Evolutionary conservation across 768 basidiomycete species (phyloP).

Genomic region (Leccinum incarnatum): DNA sequence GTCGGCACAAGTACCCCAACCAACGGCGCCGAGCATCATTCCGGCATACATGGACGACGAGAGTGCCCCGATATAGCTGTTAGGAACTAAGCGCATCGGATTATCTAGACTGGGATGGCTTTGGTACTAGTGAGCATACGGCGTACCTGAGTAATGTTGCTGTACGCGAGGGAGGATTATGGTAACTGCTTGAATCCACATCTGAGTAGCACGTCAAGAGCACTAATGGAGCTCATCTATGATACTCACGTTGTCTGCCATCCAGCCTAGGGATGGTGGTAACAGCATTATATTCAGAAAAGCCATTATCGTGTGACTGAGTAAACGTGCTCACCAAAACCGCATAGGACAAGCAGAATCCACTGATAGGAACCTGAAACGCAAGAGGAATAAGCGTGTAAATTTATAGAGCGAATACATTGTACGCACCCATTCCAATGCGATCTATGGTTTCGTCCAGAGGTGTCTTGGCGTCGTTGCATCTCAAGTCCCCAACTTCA

Average conservation of each 20-base stretch:
- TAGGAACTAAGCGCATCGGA: constrained; percentile 49
- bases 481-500: constrained; percentile 24
- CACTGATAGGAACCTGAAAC: constrained; percentile 69
- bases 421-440: constrained; percentile 76
- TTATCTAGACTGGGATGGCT: constrained; percentile 1
- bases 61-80: constrained; percentile 73
- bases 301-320: background rate
- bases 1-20: constrained; percentile 94
- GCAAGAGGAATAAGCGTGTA: background rate
- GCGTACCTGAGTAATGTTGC: constrained; percentile 74
- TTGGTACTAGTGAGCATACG: background rate
- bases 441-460: constrained; percentile 86
- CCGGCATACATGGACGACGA: constrained; percentile 90
- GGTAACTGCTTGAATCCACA: constrained; percentile 91
- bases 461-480: constrained; percentile 48
- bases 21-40: constrained; percentile 96
- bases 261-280: constrained; percentile 60
- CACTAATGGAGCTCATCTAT: background rate
- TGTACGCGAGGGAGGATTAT: constrained; percentile 95
- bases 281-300: background rate
- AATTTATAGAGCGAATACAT: background rate
- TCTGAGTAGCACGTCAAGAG: constrained; percentile 48
- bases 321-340: constrained; percentile 63
- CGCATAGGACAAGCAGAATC: constrained; percentile 80
- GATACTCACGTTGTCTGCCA: constrained; percentile 80